phyloP scores from a whole-genome alignment of 2,329 filamentous ascomycete genomes.

The Apiospora rasikravindrae region DNA sequence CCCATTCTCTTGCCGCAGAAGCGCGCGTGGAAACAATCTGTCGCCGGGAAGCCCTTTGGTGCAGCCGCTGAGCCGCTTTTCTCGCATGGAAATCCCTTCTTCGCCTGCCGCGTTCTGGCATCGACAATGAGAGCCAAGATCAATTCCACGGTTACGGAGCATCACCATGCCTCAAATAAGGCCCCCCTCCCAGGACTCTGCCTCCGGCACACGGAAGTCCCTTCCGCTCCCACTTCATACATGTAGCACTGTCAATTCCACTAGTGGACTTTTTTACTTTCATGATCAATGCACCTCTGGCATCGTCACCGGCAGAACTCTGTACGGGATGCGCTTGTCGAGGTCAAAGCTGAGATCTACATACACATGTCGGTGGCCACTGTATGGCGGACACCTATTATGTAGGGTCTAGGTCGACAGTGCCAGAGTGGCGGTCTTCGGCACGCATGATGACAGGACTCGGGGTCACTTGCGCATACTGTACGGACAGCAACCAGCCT shows the following conservation, averaged over 20 bases:
- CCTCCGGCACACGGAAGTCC: slow-evolving; percentile 3
- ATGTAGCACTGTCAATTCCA: slow-evolving; percentile 14
- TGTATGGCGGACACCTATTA: slow-evolving; percentile 4
- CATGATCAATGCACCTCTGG: slow-evolving; percentile 6
- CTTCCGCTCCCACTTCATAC: slow-evolving; percentile 11
- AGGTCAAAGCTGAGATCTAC: slow-evolving; percentile 16
- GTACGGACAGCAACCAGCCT: slow-evolving; percentile 6
- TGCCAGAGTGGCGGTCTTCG: slow-evolving; percentile 5
- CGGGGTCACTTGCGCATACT: slow-evolving; percentile 5
- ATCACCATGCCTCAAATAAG: slow-evolving; percentile 8
- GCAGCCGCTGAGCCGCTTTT: slow-evolving; percentile 13
- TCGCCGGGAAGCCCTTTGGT: not conserved
- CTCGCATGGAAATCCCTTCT: slow-evolving; percentile 10
- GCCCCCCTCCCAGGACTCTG: not conserved
- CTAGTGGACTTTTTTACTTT: not conserved
- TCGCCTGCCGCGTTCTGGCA: slow-evolving; percentile 1
- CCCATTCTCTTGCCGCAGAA: slow-evolving; percentile 13
- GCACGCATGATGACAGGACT: not conserved
- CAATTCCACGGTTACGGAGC: slow-evolving; percentile 3
- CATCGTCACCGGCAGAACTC: slow-evolving; percentile 11
- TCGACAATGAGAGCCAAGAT: slow-evolving; percentile 6
- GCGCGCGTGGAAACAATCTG: slow-evolving; percentile 8
- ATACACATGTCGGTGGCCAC: slow-evolving; percentile 13
- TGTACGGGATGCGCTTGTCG: slow-evolving; percentile 2
- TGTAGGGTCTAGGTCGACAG: slow-evolving; percentile 1